Evolutionary conservation across 176 grass and related monocot genomes (phyloP), one percentile per base, ranked within the genome.

Genomic region (Stipa capillata): DNA sequence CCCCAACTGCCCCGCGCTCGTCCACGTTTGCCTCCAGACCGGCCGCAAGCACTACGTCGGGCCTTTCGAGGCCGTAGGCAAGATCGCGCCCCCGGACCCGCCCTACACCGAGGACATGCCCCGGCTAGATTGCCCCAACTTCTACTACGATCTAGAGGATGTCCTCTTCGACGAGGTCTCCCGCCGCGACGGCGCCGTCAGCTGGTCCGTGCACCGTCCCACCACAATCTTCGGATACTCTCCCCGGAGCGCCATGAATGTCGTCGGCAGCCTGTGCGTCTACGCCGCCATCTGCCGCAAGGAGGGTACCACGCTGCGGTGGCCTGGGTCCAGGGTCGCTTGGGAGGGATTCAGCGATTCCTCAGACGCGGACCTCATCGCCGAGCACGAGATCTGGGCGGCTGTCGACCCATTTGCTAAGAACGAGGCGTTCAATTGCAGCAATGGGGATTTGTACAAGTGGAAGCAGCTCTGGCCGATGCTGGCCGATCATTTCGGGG

Each of bases 311-410:
- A 69, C 20, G 58, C 72, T 91, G 25, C 83, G 84, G 47, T 94
- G 86, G 89, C 86, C 86, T 0, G 92, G 89, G 2, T 76, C 51
- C 0, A 20, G 77, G 18, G 17, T 50, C 9, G 37, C 53, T 1
- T 94, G 92, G 92, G 76, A 86, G 8, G 92, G 92, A 0, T 94
- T 94, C 86, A 67, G 51, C 61, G 81, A 89, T 36, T 79, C 89
- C 17, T 91, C 92, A 15, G 92, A 94, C 24, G 86, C 89, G 4
- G 92, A 94, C 52, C 80, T 94, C 5, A 60, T 94, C 50, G 92
- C 92, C 1, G 92, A 94, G 84, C 92, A 94, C 10, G 76, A 91
- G 89, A 91, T 91, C 67, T 94, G 92, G 89, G 92, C 86, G 1
- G 84, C 86, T 4, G 86, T 94, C 0, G 89, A 91, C 1, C 92